Conservation (phyloP, 768 basidiomycete species). For the Boletus patriciae region DNA sequence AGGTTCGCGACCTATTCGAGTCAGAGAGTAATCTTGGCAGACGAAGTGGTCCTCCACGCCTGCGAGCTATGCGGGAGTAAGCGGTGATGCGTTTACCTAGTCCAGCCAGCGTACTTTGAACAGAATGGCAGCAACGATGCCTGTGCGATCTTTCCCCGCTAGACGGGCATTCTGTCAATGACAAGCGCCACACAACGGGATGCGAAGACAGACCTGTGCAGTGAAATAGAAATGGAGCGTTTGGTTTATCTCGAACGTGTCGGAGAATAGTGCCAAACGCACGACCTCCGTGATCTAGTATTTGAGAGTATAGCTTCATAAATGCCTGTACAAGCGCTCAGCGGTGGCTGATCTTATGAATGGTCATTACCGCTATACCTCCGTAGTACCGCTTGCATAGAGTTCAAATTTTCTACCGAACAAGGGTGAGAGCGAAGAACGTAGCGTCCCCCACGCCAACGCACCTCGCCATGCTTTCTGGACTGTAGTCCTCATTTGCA, state of each 20-base stretch:
- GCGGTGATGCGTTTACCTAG: background rate
- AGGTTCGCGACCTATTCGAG: slow-evolving; percentile 77
- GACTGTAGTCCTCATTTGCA: slow-evolving; percentile 74
- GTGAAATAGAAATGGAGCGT: slow-evolving; percentile 67
- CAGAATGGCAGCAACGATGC: slow-evolving; percentile 69
- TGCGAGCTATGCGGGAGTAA: slow-evolving; percentile 51
- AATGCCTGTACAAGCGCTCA: slow-evolving; percentile 53
- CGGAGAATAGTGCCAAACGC: slow-evolving; percentile 72
- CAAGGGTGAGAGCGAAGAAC: slow-evolving; percentile 4
- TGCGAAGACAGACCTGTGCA: slow-evolving; percentile 55
- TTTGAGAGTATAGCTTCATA: slow-evolving; percentile 78
- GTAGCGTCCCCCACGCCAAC: slow-evolving; percentile 37
- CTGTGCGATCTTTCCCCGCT: slow-evolving; percentile 86
- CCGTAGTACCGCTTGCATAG: slow-evolving; percentile 78
- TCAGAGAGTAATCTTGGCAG: slow-evolving; percentile 74
- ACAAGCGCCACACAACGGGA: background rate
- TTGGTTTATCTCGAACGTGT: slow-evolving; percentile 70
- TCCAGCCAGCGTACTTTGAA: slow-evolving; percentile 50
- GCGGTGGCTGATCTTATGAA: background rate
- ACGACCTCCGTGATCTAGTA: slow-evolving; percentile 67
- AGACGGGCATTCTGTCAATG: background rate
- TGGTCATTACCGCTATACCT: slow-evolving; percentile 42
- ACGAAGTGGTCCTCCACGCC: slow-evolving; percentile 66
- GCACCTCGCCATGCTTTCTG: slow-evolving; percentile 81
- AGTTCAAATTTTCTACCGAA: slow-evolving; percentile 45